Conservation (phyloP, 176 grass and related monocot genomes). For the Carex kokanica region DNA sequence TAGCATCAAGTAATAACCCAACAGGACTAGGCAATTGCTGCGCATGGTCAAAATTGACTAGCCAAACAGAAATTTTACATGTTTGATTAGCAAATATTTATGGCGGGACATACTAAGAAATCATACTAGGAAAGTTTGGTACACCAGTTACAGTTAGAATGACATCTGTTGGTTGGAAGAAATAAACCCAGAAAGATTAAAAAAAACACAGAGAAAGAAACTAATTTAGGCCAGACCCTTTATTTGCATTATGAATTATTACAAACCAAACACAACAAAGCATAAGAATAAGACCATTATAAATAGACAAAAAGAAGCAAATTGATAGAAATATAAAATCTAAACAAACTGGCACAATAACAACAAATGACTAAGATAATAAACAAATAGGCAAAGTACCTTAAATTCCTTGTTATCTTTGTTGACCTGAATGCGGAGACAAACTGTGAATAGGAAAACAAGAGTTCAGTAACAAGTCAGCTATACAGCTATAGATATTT, state of each 20-base stretch:
- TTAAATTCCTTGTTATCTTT: constrained; percentile 21
- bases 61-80: neutral
- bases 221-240: neutral
- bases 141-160: neutral
- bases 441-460: neutral
- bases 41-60: neutral
- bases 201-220: neutral
- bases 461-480: neutral
- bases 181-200: neutral
- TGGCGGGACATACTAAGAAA: neutral
- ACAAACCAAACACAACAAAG: neutral
- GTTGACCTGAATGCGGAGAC: constrained; percentile 23
- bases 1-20: neutral
- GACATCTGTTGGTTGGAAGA: neutral
- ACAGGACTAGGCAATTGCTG: neutral
- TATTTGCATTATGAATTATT: neutral
- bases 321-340: neutral
- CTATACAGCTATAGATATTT: neutral
- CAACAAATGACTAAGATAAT: neutral
- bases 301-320: neutral
- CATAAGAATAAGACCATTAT: neutral
- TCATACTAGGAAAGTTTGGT: neutral
- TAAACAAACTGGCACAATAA: neutral
- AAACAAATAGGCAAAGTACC: neutral
- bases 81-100: neutral